Evolutionary conservation across 225 moss, liverwort and hornwort species (phyloP).

Genomic region (Rhytidiadelphus loreus): DNA sequence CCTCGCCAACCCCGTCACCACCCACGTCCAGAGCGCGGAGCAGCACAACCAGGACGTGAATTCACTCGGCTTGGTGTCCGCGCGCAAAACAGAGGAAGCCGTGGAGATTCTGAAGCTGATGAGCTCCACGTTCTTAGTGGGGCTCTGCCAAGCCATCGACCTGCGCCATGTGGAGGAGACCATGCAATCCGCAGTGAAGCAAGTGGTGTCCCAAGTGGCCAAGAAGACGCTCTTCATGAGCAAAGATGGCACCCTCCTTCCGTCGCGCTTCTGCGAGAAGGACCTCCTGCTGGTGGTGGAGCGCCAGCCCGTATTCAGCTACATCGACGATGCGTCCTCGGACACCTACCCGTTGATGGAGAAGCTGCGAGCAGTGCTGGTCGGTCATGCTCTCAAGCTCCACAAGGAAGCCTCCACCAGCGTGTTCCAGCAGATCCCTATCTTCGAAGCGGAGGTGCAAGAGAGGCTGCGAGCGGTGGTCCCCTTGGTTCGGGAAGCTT

Average conservation of each 20-base stretch:
- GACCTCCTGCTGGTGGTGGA: constrained; percentile 22
- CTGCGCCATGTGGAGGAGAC: no score
- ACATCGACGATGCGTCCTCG: background rate
- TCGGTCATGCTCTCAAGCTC: background rate
- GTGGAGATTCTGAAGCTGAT: no score
- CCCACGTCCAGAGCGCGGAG: constrained; percentile 49
- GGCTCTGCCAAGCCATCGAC: no score
- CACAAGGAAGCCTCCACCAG: background rate
- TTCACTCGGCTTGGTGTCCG: constrained; percentile 41
- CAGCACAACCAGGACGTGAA: constrained; percentile 48
- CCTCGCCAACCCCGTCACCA: constrained; percentile 49
- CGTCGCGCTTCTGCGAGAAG: constrained; percentile 8
- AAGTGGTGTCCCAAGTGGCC: background rate
- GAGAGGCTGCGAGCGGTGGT: background rate
- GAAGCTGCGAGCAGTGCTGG: constrained; percentile 5
- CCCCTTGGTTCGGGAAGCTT: background rate
- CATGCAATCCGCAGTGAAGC: constrained; percentile 25
- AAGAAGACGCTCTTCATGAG: background rate
- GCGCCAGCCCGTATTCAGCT: constrained; percentile 9
- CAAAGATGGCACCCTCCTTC: background rate
- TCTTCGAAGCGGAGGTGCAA: constrained; percentile 3
- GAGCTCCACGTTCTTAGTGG: no score
- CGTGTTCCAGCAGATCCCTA: background rate
- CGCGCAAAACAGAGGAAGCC: constrained; percentile 28
- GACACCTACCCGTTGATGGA: constrained; percentile 29